Evolutionary conservation across 2,329 filamentous ascomycete species (phyloP), one percentile per base, ranked within the genome.

Genomic region (Fusarium subglutinans): DNA sequence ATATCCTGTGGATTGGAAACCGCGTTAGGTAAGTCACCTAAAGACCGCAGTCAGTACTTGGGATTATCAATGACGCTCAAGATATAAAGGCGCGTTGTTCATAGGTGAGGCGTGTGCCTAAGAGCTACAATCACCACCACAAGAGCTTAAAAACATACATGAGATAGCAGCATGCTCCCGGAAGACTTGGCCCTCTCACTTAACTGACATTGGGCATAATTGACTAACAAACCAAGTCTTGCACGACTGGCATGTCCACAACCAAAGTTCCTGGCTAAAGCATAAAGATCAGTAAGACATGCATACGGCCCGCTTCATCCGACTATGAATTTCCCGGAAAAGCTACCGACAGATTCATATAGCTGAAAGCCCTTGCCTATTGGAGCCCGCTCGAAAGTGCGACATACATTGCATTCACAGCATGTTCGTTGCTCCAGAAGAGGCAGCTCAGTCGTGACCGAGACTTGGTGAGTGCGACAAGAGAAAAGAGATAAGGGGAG

Each of bases 161-260:
- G 20, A n/a, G 20, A 18, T 13, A n/a, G 15, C 15, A 37, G 17
- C 0, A 18, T 37, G 17, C 4, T 18, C 17, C 8, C 8, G 0
- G 13, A 9, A 0, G 7, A 14, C 2, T 37, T 26, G 50, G 2
- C 8, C 5, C 9, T 17, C n/a, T 22, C 13, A 37, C 6, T 20
- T 4, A 22, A 9, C 18, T 26, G 9, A 20, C 4, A 37, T 15
- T 11, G 1, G 3, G 18, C 13, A 9, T 22, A 1, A 22, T 15
- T 15, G 12, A 0, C 6, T 26, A 26, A n/a, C n/a, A 14, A 40
- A n/a, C 8, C 6, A 8, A 18, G 37, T 5, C 22, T 24, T n/a
- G 48, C 15, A 51, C 18, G 8, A 2, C 14, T 37, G 2, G 22
- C 2, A 17, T 40, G 11, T 3, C 20, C 20, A 40, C 2, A 2